These are phyloP conservation scores for Ceratopteris richardii DNA, from an alignment of 75 land plant species.

Conservation along the genomic window DNA sequence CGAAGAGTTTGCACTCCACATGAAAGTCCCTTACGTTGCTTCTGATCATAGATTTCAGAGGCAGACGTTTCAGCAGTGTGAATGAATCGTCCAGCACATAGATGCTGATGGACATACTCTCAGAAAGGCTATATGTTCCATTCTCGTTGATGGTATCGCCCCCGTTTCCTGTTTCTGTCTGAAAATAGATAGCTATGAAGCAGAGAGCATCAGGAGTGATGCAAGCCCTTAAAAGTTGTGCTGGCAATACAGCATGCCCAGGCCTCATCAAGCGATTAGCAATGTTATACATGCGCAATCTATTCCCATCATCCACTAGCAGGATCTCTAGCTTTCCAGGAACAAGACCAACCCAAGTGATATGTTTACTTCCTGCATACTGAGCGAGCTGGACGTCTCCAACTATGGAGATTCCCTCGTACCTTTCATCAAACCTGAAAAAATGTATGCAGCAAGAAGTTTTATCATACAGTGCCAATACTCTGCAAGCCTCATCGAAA, in stretches of 20 bases:
- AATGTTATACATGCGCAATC: conserved; percentile 20
- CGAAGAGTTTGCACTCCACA: conserved; percentile 11
- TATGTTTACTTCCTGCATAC: conserved; percentile 6
- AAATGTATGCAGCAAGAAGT: neutral
- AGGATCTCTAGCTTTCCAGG: conserved; percentile 28
- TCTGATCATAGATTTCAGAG: neutral
- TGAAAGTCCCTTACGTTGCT: neutral
- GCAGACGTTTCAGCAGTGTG: conserved; percentile 4
- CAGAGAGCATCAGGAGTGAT: conserved; percentile 16
- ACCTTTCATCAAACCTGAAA: conserved; percentile 18
- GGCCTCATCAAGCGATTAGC: conserved; percentile 21
- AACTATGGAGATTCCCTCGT: conserved; percentile 7
- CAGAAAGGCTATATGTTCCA: too few species aligned
- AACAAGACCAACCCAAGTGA: conserved; percentile 27
- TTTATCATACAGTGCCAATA: conserved; percentile 13
- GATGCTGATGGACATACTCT: too few species aligned
- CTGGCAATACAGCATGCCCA: conserved; percentile 7
- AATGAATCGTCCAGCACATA: conserved; percentile 18
- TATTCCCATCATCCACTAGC: conserved; percentile 13
- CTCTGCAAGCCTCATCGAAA: conserved; percentile 18
- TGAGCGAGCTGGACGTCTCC: conserved; percentile 13
- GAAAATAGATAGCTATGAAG: conserved; percentile 3
- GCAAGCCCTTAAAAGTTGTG: conserved; percentile 21
- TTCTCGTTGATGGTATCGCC: neutral
- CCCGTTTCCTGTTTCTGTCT: neutral